Percentiles rank a stretch among this genome's conserved stretches.
Evolutionary conservation across 2,329 filamentous ascomycete species (phyloP).

Genomic region (Colletotrichum sansevieriae): DNA sequence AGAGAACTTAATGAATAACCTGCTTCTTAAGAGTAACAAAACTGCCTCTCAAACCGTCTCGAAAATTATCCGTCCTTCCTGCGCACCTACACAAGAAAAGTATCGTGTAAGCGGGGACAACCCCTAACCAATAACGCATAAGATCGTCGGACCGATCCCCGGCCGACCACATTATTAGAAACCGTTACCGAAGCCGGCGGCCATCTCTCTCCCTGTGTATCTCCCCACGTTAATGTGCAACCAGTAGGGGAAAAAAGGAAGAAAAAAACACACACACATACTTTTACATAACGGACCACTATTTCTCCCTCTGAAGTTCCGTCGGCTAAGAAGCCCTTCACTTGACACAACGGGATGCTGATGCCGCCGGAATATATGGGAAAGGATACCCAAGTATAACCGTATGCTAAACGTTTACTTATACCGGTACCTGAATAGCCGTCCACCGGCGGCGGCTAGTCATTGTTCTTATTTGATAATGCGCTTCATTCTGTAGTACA

Average conservation of each 20-base stretch:
- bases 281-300: neutral
- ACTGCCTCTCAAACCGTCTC: slow-evolving; percentile 1
- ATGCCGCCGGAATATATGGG: neutral
- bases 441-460: neutral
- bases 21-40: neutral
- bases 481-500: slow-evolving; percentile 12
- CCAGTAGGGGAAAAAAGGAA: neutral
- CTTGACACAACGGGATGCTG: neutral
- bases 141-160: slow-evolving; percentile 3
- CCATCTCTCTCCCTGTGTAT: no score
- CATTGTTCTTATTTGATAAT: neutral
- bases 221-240: no score
- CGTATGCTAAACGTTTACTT: neutral
- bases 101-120: neutral
- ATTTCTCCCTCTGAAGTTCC: no score
- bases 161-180: slow-evolving; percentile 7
- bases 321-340: no score
- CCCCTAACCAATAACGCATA: slow-evolving; percentile 6
- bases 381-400: neutral
- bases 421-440: neutral
- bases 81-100: neutral
- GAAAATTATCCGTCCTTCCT: slow-evolving; percentile 14
- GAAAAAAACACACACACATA: no score
- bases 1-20: neutral
- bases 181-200: neutral